Base-by-base conservation (phyloP, 352 stramenopile species). In the Pythium periplocum region DNA sequence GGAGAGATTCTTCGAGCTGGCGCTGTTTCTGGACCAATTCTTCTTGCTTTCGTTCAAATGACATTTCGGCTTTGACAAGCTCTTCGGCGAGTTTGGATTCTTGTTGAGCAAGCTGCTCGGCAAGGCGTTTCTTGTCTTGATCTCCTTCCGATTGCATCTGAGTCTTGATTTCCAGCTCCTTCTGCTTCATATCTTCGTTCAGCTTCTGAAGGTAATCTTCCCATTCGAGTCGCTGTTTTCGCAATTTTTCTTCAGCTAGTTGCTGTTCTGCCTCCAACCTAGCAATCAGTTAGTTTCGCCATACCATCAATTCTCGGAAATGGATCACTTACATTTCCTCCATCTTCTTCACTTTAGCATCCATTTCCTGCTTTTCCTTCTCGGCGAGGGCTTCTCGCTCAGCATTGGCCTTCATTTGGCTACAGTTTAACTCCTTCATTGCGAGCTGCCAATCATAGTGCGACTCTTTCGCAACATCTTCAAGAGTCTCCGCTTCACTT, bases 341-440 rank as follows among this genome's bases (percentile, higher is more conserved):
- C 82, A 90, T 92, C 43, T 78, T 73, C 46, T 77, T 79, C 55
- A 90, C 80, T 4, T 68, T 58, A 2, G 53, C 52, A 45, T 95
- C 83, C 78, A 91, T 95, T 53, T 92, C 84, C 11, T 69, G 66
- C 30, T 89, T 89, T 37, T 92, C 82, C 32, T 75, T 75, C 59
- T 84, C 75, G 4, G 75, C 80, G 17, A 81, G 60, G 2, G 53
- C 69, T 55, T 86, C 75, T 8, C 81, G 60, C 33, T 87, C 78
- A 7, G 84, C 52, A 6, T 77, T 81, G 0, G 62, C 66, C 55
- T 80, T 72, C 36, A 91, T 70, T 49, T 95, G 79, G 17, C 66
- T 76, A 42, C 68, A 78, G 55, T 95, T 93, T 1, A 95, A 62
- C 57, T 96, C 86, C 49, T 86, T 84, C 69, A 90, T 86, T 1